Evolutionary conservation across 192 early-diverging fungal species (phyloP).

Genomic region (Backusella macrospora): DNA sequence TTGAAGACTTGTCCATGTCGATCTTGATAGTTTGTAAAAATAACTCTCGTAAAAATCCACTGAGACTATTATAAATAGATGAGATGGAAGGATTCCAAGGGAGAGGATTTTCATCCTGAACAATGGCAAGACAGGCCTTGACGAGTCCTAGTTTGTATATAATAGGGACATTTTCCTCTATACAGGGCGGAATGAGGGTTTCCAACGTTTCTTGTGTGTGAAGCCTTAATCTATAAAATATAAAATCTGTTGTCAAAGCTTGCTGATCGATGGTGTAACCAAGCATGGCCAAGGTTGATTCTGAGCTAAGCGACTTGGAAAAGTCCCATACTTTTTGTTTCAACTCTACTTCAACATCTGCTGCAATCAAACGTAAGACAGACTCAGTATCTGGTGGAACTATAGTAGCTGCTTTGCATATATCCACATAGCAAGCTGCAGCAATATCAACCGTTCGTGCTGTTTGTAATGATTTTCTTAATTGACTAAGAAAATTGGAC

Average conservation of each 20-base stretch:
- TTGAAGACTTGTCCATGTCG: conserved; percentile 38
- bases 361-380: conserved; percentile 58
- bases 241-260: conserved; percentile 63
- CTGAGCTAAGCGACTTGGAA: background rate
- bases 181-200: conserved; percentile 65
- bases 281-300: conserved; percentile 38
- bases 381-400: conserved; percentile 62
- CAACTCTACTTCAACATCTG: conserved; percentile 71
- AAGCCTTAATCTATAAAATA: conserved; percentile 70
- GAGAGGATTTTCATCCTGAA: conserved; percentile 59
- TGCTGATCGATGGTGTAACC: conserved; percentile 70
- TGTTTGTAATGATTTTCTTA: conserved; percentile 53
- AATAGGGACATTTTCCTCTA: conserved; percentile 66
- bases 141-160: conserved; percentile 80
- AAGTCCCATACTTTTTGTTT: conserved; percentile 49
- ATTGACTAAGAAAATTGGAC: conserved; percentile 50
- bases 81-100: conserved; percentile 70
- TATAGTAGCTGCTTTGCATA: conserved; percentile 71
- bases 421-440: conserved; percentile 69
- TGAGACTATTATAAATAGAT: conserved; percentile 57
- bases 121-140: conserved; percentile 69
- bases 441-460: conserved; percentile 63
- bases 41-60: conserved; percentile 57
- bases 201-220: conserved; percentile 71
- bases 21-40: conserved; percentile 54